Evolutionary conservation across 148 eudicot species (phyloP).

Genomic region (Cornus controversa): DNA sequence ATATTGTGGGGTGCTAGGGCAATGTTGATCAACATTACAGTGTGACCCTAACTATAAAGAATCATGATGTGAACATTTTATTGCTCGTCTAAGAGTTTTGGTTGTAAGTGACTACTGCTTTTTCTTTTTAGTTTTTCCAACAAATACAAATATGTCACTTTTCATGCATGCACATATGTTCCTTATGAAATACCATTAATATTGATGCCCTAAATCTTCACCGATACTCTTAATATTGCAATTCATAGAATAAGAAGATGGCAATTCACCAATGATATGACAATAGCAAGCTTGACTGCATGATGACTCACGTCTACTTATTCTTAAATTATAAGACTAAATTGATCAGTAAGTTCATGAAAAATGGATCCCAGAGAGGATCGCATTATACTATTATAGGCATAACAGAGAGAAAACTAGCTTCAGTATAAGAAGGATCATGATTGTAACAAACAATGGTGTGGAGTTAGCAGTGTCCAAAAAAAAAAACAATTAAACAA

Average conservation of each 20-base stretch:
- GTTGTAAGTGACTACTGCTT: too few species aligned
- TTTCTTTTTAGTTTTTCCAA: too few species aligned
- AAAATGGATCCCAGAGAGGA: neutral
- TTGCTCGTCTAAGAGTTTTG: neutral
- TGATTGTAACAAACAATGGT: neutral
- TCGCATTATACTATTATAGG: neutral
- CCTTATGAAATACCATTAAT: neutral
- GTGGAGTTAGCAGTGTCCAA: neutral
- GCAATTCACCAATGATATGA: neutral
- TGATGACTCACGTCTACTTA: neutral
- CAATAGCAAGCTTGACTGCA: neutral
- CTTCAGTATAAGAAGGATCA: neutral
- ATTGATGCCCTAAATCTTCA: neutral
- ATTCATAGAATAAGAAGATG: neutral
- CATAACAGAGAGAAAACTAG: neutral
- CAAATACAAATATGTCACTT: too few species aligned
- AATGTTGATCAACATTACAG: neutral
- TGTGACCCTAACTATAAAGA: neutral
- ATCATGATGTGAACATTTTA: neutral
- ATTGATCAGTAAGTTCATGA: neutral
- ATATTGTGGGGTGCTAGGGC: neutral
- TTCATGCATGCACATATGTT: too few species aligned
- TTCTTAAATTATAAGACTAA: neutral
- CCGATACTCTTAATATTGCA: neutral
- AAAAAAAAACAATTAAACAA: neutral